A percentile compares a stretch with the other conserved stretches of the same genome.
Evolutionary conservation across 495 filamentous ascomycete genomes (phyloP).

Genomic region (Penicillium cinerascens): DNA sequence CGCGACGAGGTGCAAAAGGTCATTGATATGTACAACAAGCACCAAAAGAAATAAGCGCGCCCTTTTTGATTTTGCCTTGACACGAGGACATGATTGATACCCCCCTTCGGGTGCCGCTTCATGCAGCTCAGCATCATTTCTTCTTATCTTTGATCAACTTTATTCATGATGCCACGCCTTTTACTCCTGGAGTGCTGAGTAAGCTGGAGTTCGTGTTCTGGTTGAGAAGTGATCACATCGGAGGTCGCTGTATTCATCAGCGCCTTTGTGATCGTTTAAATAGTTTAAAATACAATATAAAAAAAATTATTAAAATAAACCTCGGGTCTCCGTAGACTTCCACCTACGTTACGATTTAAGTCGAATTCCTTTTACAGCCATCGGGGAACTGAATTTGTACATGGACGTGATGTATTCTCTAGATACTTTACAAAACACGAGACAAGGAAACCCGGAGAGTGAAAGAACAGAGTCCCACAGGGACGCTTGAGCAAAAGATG

Average conservation of each 20-base stretch:
- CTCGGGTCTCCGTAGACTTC: not conserved
- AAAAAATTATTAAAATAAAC: slow-evolving; percentile 16
- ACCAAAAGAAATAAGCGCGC: slow-evolving; percentile 35
- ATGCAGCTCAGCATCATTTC: slow-evolving; percentile 8
- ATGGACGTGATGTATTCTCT: slow-evolving; percentile 12
- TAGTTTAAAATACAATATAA: not conserved
- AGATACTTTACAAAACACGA: slow-evolving; percentile 17
- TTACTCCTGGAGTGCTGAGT: slow-evolving; percentile 1
- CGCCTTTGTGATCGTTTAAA: not conserved
- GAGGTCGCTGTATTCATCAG: slow-evolving; percentile 2
- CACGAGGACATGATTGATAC: slow-evolving; percentile 1
- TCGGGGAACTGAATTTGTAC: not conserved
- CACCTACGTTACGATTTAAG: too few species aligned
- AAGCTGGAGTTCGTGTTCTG: slow-evolving; percentile 3
- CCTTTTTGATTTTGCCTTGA: not conserved
- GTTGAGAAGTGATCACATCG: slow-evolving; percentile 2
- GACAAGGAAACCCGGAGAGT: slow-evolving; percentile 13
- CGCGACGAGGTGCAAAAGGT: slow-evolving; percentile 95
- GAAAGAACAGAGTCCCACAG: slow-evolving; percentile 15
- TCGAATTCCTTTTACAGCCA: too few species aligned
- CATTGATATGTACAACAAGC: slow-evolving; percentile 57
- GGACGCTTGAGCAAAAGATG: slow-evolving; percentile 12
- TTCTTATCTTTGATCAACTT: slow-evolving; percentile 1
- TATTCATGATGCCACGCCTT: slow-evolving; percentile 8
- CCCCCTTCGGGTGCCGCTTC: slow-evolving; percentile 1